Conservation (phyloP, 1,284 basidiomycete species). For the Rhodotorula sp. region DNA sequence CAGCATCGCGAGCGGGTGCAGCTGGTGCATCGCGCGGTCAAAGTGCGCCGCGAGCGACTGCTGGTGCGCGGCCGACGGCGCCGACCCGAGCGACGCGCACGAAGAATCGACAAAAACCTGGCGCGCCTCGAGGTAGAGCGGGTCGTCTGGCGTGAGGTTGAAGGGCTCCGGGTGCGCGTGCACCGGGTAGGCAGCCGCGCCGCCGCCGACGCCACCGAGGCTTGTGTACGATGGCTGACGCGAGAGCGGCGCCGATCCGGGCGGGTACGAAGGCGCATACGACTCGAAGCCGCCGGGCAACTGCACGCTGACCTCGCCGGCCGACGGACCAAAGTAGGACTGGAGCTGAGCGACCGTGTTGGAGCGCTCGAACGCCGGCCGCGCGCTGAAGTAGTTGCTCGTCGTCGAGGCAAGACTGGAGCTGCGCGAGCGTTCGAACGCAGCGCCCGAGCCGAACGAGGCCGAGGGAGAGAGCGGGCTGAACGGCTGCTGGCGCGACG, state of each 20-base stretch:
- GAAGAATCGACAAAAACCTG: constrained; percentile 33
- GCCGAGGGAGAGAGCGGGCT: not conserved
- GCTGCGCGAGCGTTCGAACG: constrained; percentile 25
- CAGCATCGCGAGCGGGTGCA: constrained; percentile 33
- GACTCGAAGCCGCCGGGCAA: constrained; percentile 13
- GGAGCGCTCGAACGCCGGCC: constrained; percentile 18
- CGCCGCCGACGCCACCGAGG: constrained; percentile 58
- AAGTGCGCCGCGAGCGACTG: constrained; percentile 33
- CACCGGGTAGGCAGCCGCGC: constrained; percentile 61
- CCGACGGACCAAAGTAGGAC: constrained; percentile 33
- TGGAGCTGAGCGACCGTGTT: constrained; percentile 32
- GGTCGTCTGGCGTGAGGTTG: constrained; percentile 34
- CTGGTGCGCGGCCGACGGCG: constrained; percentile 14
- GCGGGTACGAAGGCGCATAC: not conserved
- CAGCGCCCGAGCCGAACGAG: not conserved
- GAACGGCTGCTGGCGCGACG: not conserved
- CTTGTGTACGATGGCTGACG: constrained; percentile 47
- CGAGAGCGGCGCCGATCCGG: constrained; percentile 37
- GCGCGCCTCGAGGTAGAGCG: constrained; percentile 39
- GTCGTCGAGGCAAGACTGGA: constrained; percentile 21
- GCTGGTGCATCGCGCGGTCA: constrained; percentile 38
- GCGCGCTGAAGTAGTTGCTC: constrained; percentile 8
- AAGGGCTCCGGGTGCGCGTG: constrained; percentile 31
- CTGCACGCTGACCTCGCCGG: constrained; percentile 5
- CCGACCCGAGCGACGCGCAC: constrained; percentile 20